phyloP scores from a whole-genome alignment of 371 early-diverging fungal genomes.

The Chytridium lagenaria region DNA sequence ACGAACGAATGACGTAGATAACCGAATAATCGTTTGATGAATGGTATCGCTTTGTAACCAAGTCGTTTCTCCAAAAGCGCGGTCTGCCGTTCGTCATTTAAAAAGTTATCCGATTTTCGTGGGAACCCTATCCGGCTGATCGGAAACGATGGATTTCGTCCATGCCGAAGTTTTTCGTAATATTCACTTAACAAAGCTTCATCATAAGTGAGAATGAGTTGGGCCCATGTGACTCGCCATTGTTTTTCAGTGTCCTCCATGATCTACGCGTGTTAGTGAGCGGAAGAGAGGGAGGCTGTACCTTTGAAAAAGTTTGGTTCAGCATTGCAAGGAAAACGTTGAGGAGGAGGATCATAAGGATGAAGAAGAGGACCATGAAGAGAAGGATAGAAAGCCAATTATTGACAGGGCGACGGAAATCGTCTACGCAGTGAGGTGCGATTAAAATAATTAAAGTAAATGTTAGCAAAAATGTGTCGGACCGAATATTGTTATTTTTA shows the following conservation, averaged over 20 bases:
- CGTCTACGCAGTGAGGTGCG: too few relatives aligned
- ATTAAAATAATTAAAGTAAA: too few relatives aligned
- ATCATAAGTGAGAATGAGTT: constrained; percentile 10
- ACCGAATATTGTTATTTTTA: background rate
- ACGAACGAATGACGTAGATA: too few relatives aligned
- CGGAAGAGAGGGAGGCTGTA: background rate
- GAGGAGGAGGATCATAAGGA: constrained; percentile 31
- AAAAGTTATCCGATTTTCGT: background rate
- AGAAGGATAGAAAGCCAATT: background rate
- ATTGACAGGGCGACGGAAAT: constrained; percentile 14
- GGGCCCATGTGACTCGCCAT: constrained; percentile 7
- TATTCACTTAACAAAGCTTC: background rate
- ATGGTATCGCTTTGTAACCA: background rate
- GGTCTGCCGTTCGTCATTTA: background rate
- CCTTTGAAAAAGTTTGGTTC: constrained; percentile 25
- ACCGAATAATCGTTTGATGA: background rate
- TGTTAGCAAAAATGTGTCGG: too few relatives aligned
- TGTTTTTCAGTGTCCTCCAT: constrained; percentile 9
- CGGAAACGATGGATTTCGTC: background rate
- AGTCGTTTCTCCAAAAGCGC: background rate
- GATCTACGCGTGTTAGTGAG: background rate
- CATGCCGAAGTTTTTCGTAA: background rate
- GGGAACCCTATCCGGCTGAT: constrained; percentile 1
- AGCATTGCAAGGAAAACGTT: constrained; percentile 45
- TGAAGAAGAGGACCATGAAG: constrained; percentile 22